Conservation (phyloP, 257 asterid genomes). For the Craterostigma plantagineum region DNA sequence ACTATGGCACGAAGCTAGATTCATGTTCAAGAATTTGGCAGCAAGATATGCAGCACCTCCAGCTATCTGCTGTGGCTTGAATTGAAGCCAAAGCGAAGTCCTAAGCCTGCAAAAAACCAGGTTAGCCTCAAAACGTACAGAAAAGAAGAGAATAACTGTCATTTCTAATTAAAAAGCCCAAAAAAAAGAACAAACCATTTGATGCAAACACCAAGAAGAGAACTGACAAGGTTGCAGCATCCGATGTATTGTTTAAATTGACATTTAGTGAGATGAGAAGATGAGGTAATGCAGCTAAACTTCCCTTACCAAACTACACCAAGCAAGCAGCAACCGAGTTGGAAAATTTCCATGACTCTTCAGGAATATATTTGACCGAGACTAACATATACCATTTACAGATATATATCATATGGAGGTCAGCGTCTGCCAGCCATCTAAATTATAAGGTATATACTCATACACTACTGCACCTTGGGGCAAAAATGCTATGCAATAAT, state of each 20-base stretch:
- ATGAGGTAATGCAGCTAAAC: conserved; percentile 10
- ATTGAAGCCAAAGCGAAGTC: conserved; percentile 95
- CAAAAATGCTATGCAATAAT: too few relatives aligned
- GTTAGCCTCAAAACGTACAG: conserved; percentile 6
- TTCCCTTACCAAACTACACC: conserved; percentile 70
- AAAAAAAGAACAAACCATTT: conserved; percentile 21
- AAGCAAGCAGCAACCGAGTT: conserved; percentile 57
- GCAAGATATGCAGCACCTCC: conserved; percentile 99
- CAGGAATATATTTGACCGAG: conserved; percentile 57
- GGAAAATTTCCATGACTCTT: conserved; percentile 64
- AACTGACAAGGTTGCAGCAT: conserved; percentile 13
- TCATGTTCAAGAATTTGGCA: conserved; percentile 66
- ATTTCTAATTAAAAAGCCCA: conserved; percentile 1
- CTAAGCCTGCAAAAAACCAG: conserved; percentile 50
- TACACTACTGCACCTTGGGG: conserved; percentile 11
- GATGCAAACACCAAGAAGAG: conserved; percentile 24
- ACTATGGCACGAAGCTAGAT: conserved; percentile 50
- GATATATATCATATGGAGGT: conserved; percentile 12
- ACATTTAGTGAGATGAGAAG: too few relatives aligned
- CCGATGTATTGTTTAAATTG: too few relatives aligned
- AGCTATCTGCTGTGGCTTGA: conserved; percentile 97
- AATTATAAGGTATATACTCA: conserved; percentile 11
- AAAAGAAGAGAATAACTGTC: background rate
- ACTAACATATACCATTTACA: conserved; percentile 44
- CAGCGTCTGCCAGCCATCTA: conserved; percentile 30